Base-by-base conservation (phyloP, 179 eudicot species). In the Silene noctiflora region DNA sequence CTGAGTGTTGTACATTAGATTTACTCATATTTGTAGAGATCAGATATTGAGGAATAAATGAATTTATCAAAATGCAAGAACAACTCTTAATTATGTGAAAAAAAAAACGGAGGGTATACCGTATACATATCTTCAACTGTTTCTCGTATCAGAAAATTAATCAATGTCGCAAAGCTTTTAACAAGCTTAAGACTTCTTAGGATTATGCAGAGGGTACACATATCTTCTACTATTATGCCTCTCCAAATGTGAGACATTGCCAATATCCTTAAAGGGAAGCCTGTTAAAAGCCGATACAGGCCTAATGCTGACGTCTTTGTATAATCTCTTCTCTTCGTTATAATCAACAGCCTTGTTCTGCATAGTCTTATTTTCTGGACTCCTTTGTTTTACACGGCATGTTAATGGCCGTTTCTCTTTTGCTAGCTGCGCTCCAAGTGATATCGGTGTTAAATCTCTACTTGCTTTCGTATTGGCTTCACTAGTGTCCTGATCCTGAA, bases 381-480 rank as follows among this genome's bases (percentile, higher is more conserved):
- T 79, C 62, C 81, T 84, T 79, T 85, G 90, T 84, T 87, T 88
- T 29, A 83, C 75, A 8, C 82, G 87, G 66, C 82, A 85, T 16
- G 77, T 58, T 67, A 91, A 56, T n/a, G 74, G 80, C 35, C 83
- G 81, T 78, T 90, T 91, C 81, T 91, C 99, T 78, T 81, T 89
- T 16, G 85, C 98, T 11, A 88, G 89, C n/a, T 88, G 90, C 22
- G 88, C 87, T 6, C 85, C 94, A 39, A 88, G 73, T 59, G 94
- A 85, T 58, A 86, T 67, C 19, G 86, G 85, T 25, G 72, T 63
- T 59, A 25, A n/a, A 39, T 80, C 80, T 60, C 56, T 79, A 0
- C 67, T 81, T 59, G 33, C 35, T 7, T 60, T 81, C 31, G 56
- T 62, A 73, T 77, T 78, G 64, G 56, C 29, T 69, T 79, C 84